phyloP scores from a whole-genome alignment of 768 basidiomycete genomes.

The Agaricus subrufescens region DNA sequence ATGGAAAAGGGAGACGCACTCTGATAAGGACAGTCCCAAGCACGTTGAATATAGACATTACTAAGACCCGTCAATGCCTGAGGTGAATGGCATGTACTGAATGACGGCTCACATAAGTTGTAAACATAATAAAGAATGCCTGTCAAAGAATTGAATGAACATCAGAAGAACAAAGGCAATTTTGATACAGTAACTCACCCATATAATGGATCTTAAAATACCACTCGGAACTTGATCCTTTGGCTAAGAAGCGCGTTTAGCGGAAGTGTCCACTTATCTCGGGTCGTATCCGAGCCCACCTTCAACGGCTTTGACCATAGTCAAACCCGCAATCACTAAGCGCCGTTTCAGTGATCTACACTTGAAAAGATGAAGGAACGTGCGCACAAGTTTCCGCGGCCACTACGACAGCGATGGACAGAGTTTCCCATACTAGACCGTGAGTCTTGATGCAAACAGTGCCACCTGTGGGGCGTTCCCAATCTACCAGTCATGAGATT shows the following conservation, averaged over 20 bases:
- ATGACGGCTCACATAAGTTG: not conserved
- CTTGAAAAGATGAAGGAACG: not conserved
- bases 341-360: too few relatives aligned
- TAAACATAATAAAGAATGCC: slow-evolving; percentile 1
- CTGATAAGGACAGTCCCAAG: not conserved
- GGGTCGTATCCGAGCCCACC: not conserved
- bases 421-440: not conserved
- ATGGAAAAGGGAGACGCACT: not conserved
- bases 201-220: slow-evolving; percentile 3
- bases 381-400: not conserved
- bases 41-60: not conserved
- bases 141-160: not conserved
- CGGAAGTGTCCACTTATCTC: not conserved
- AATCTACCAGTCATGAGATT: not conserved
- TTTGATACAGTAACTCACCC: not conserved
- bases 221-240: slow-evolving; percentile 1
- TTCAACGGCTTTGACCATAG: not conserved
- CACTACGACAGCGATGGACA: not conserved
- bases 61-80: not conserved
- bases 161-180: not conserved
- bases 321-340: not conserved
- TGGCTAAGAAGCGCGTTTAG: not conserved
- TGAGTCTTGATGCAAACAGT: not conserved
- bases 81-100: not conserved
- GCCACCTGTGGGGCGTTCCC: not conserved